Evolutionary conservation across 2,329 filamentous ascomycete species (phyloP).

Genomic region (Nannizziopsis barbatae): DNA sequence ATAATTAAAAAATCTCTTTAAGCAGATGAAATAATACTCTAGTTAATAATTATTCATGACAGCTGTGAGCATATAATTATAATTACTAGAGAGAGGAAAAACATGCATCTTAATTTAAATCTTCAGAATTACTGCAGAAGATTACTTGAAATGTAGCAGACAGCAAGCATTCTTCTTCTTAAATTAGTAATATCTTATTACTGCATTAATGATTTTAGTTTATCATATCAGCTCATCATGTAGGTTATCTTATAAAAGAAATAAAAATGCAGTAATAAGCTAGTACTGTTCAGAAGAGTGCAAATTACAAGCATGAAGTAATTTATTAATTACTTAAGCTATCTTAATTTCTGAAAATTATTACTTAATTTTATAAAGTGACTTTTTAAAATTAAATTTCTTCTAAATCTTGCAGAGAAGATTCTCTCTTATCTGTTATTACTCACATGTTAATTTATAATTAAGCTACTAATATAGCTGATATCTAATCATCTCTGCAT

Average conservation of each 20-base stretch:
- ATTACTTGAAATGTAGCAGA: no score
- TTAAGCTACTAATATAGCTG: no score
- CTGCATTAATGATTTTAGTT: not conserved
- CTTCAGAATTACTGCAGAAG: no score
- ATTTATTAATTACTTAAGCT: no score
- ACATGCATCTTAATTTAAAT: no score
- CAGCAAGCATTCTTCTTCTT: not conserved
- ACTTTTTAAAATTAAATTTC: slow-evolving; percentile 17
- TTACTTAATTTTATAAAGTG: slow-evolving; percentile 16
- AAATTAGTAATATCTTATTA: not conserved
- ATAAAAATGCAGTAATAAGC: no score
- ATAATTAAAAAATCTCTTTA: not conserved
- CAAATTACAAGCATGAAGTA: no score
- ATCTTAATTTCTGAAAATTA: slow-evolving; percentile 15
- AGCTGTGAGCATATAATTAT: no score
- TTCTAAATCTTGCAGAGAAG: slow-evolving; percentile 15
- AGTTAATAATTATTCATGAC: not conserved
- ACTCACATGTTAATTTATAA: slow-evolving; percentile 5
- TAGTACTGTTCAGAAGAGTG: no score
- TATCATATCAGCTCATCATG: not conserved
- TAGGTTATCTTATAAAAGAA: no score
- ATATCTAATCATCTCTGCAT: not conserved
- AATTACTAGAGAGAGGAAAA: no score
- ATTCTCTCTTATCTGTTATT: slow-evolving; percentile 11
- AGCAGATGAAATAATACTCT: slow-evolving; percentile 6